Percentiles rank a stretch among this genome's conserved stretches.
Conservation (phyloP, 139 green algal species). For the Yamagishiella unicocca region DNA sequence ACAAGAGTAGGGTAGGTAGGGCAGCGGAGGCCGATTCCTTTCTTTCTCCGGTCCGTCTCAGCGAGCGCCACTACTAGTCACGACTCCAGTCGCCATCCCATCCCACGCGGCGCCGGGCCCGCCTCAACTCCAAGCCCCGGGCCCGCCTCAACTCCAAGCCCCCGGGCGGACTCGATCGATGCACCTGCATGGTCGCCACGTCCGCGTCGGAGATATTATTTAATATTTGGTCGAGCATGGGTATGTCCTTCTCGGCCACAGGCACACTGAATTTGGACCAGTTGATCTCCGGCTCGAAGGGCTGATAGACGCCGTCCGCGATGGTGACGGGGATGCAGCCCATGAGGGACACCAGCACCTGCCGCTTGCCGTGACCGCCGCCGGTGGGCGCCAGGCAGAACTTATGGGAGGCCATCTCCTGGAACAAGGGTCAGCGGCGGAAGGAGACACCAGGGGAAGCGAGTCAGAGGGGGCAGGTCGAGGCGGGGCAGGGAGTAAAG, state of each 20-base stretch:
- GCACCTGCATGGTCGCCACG: constrained; percentile 52
- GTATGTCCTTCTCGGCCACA: constrained; percentile 45
- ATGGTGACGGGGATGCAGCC: constrained; percentile 58
- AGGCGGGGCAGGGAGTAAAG: neutral
- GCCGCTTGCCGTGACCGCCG: constrained; percentile 57
- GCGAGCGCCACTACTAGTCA: too few species aligned
- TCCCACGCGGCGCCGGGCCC: too few species aligned
- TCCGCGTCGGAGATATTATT: neutral
- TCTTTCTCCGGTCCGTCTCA: too few species aligned
- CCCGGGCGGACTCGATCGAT: too few species aligned
- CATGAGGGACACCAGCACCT: constrained; percentile 55
- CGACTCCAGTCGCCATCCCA: too few species aligned
- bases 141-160: too few species aligned
- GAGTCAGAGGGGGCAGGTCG: neutral
- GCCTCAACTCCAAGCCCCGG: neutral
- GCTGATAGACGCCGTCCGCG: constrained; percentile 51
- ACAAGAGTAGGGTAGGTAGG: too few species aligned
- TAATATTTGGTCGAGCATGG: constrained; percentile 34
- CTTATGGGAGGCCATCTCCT: constrained; percentile 34
- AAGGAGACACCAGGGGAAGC: neutral
- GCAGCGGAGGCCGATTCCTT: constrained; percentile 30
- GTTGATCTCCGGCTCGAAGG: constrained; percentile 58
- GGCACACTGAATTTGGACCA: constrained; percentile 42
- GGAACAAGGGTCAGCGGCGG: neutral
- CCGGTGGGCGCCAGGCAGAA: constrained; percentile 62